Evolutionary conservation across 768 basidiomycete species (phyloP).

Genomic region (Antrodiella citrinella): DNA sequence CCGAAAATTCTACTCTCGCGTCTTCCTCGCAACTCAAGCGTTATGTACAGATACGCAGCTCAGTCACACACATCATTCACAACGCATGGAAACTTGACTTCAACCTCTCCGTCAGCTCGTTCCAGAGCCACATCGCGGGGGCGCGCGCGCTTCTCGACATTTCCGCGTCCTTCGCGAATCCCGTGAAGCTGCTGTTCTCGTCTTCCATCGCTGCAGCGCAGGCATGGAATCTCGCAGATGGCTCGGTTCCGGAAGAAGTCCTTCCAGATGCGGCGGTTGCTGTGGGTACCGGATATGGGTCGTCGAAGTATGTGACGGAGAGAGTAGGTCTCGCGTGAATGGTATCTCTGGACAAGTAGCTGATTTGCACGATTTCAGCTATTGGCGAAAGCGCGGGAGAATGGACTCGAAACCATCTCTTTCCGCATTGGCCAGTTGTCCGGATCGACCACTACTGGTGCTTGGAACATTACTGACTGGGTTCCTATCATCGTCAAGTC

Average conservation of each 20-base stretch:
- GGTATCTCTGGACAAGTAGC: background rate
- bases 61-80: constrained; percentile 6
- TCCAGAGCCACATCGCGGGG: constrained; percentile 21
- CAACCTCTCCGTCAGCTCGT: constrained; percentile 25
- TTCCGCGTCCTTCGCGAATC: constrained; percentile 18
- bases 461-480: constrained; percentile 25
- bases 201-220: constrained; percentile 27
- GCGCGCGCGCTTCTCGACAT: constrained; percentile 28
- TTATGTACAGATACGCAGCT: constrained; percentile 1
- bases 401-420: constrained; percentile 7
- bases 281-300: constrained; percentile 28
- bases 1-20: background rate
- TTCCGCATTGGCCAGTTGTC: constrained; percentile 23
- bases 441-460: constrained; percentile 18
- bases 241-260: constrained; percentile 19
- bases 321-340: constrained; percentile 15
- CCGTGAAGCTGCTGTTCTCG: constrained; percentile 23
- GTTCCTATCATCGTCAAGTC: constrained; percentile 19
- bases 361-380: constrained; percentile 3
- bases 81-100: constrained; percentile 35
- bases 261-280: constrained; percentile 21
- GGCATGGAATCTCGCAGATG: constrained; percentile 7
- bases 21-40: background rate
- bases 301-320: constrained; percentile 37
- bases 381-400: constrained; percentile 7